phyloP scores from a whole-genome alignment of 306 rosid genomes.

The Dryas drummondii region DNA sequence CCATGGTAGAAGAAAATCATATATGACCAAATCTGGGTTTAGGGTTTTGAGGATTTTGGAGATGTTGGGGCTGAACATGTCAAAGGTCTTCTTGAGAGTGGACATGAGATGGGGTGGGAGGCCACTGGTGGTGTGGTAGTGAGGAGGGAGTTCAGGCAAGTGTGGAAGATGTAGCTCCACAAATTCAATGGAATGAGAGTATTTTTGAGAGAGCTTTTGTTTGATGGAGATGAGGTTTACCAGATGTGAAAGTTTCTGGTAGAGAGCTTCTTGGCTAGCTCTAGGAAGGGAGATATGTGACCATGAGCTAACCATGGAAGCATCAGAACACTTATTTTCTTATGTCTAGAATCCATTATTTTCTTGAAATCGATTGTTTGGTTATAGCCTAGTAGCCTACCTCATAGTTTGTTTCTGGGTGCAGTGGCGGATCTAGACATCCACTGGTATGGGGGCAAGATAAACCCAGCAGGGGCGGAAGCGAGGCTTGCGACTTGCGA shows the following conservation, averaged over 20 bases:
- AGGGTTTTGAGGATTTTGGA: slow-evolving; percentile 20
- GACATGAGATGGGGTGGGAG: slow-evolving; percentile 34
- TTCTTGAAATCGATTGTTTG: no score
- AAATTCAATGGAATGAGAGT: neutral
- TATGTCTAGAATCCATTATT: neutral
- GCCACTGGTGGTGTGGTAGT: slow-evolving; percentile 30
- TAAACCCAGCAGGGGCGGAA: no score
- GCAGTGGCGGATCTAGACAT: no score
- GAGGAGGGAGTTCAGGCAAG: neutral
- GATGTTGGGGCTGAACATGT: slow-evolving; percentile 22
- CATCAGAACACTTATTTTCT: slow-evolving; percentile 11
- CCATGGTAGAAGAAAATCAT: slow-evolving; percentile 37
- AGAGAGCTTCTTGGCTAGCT: slow-evolving; percentile 33
- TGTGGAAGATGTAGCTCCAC: slow-evolving; percentile 33
- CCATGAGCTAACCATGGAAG: slow-evolving; percentile 43
- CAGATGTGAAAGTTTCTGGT: slow-evolving; percentile 16
- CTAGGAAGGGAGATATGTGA: slow-evolving; percentile 36
- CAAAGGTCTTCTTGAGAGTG: slow-evolving; percentile 27
- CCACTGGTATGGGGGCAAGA: no score
- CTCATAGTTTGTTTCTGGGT: no score
- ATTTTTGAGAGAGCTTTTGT: slow-evolving; percentile 2
- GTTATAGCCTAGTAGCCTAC: no score
- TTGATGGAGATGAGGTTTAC: slow-evolving; percentile 24
- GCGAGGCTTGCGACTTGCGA: no score
- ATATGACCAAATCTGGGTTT: slow-evolving; percentile 29